Evolutionary conservation across 768 basidiomycete species (phyloP), one percentile per base, ranked within the genome.

Genomic region (Mycena polygramma): DNA sequence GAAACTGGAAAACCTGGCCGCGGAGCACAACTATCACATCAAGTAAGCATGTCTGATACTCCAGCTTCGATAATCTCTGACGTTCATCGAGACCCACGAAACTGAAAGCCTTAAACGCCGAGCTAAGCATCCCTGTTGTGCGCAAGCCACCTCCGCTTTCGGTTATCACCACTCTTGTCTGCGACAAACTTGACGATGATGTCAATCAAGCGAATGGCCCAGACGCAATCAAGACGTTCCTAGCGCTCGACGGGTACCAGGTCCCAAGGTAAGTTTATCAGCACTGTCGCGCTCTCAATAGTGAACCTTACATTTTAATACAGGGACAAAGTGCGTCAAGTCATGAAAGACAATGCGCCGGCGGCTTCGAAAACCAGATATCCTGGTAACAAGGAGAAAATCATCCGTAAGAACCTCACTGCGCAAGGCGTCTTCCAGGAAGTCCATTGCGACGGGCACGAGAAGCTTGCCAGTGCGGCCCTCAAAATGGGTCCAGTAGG

Each of bases 111-210:
- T 22, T 69, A 0, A 69, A 64, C 24, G n/a, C 17, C 4, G n/a
- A 63, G 19, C 64, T 69, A n/a, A 46, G 58, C 11, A 30, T 59
- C 1, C 45, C 54, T 7, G 57, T 55, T 2, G 62, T 59, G 0
- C 61, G 68, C 35, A 57, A 63, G 15, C 68, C 68, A 48, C 54
- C 62, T 2, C 55, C 68, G 1, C 9, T 63, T 5, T 30, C 68
- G 2, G 55, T 63, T 19, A 36, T 52, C 24, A 48, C 68, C 4
- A 51, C 68, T 5, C 46, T 63, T 3, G 55, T 69, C 46, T 22
- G 17, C 4, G 43, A 48, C 10, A 43, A 57, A 7, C 22, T 69
- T 10, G 53, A 49, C 1, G 20, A 63, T 13, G 63, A 69, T 46
- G 26, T 58, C 5, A 49, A 9, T 4, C 39, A 51, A 35, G 37